Evolutionary conservation across 768 basidiomycete species (phyloP).

Genomic region (Lepiota brunneoincarnata): DNA sequence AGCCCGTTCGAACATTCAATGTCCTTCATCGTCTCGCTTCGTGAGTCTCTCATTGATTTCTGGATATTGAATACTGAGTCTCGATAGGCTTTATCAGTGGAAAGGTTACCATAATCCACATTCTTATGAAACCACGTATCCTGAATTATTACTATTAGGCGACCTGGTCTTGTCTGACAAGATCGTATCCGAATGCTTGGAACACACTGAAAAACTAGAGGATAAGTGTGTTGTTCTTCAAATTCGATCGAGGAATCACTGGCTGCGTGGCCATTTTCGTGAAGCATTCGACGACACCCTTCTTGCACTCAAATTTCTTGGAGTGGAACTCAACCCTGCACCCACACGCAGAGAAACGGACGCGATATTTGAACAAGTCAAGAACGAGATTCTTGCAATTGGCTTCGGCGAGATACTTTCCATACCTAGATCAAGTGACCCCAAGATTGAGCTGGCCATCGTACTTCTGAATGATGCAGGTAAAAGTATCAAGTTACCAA

Average conservation of each 20-base stretch:
- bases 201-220: conserved; percentile 45
- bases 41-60: conserved; percentile 33
- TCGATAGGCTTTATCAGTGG: conserved; percentile 57
- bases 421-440: conserved; percentile 61
- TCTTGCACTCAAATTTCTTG: conserved; percentile 56
- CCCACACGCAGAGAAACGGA: conserved; percentile 56
- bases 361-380: conserved; percentile 66
- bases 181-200: conserved; percentile 53
- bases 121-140: background rate
- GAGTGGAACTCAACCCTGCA: conserved; percentile 54
- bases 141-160: conserved; percentile 31
- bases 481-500: conserved; percentile 19
- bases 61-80: background rate
- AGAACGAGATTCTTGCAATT: conserved; percentile 66
- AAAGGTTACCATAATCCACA: conserved; percentile 40
- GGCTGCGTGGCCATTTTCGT: conserved; percentile 53
- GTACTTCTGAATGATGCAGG: conserved; percentile 69
- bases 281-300: conserved; percentile 59
- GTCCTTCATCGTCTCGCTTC: conserved; percentile 59
- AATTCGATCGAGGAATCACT: conserved; percentile 61
- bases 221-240: conserved; percentile 56
- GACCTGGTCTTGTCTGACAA: conserved; percentile 51
- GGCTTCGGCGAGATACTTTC: conserved; percentile 67
- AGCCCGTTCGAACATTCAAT: conserved; percentile 46
- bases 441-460: conserved; percentile 59